Conservation (phyloP, 805 yeast genomes). For the Saccharomyces cerevisiae region DNA sequence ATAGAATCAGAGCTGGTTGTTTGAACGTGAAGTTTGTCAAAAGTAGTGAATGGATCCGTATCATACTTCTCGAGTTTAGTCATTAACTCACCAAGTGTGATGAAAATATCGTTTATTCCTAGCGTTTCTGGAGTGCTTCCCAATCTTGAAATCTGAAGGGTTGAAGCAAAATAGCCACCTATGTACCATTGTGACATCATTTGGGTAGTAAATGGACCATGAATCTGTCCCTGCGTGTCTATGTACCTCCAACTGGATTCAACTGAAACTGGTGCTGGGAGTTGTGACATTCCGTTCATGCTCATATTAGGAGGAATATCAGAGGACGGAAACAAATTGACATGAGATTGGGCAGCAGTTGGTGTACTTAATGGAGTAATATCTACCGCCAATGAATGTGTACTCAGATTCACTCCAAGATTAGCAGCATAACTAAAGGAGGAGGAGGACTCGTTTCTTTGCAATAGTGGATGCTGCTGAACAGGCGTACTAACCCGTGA, state of each 20-base stretch:
- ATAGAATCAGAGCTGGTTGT: background rate
- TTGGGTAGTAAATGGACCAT: conserved; percentile 77
- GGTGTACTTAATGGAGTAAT: conserved; percentile 2
- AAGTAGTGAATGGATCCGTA: background rate
- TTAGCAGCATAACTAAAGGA: background rate
- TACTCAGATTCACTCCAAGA: background rate
- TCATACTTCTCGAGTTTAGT: conserved; percentile 1
- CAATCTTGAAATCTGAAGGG: conserved; percentile 48
- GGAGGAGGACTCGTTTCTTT: background rate
- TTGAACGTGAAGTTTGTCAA: background rate
- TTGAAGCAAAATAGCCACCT: conserved; percentile 51
- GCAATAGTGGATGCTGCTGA: background rate
- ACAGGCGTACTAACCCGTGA: background rate
- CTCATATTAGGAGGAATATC: background rate
- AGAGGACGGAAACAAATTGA: background rate
- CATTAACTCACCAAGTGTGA: conserved; percentile 21
- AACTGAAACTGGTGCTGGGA: conserved; percentile 22
- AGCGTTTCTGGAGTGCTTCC: conserved; percentile 22
- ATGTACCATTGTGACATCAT: conserved; percentile 77
- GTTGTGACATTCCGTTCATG: conserved; percentile 3
- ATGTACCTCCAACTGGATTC: conserved; percentile 64
- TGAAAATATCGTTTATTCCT: conserved; percentile 20
- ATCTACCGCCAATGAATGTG: background rate
- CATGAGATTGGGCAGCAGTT: conserved; percentile 1
- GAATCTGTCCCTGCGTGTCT: conserved; percentile 61